A percentile compares a stretch with the other conserved stretches of the same genome.
These are phyloP conservation scores for Postia placenta DNA, from an alignment of 768 basidiomycete genomes.

Conservation along the genomic window DNA sequence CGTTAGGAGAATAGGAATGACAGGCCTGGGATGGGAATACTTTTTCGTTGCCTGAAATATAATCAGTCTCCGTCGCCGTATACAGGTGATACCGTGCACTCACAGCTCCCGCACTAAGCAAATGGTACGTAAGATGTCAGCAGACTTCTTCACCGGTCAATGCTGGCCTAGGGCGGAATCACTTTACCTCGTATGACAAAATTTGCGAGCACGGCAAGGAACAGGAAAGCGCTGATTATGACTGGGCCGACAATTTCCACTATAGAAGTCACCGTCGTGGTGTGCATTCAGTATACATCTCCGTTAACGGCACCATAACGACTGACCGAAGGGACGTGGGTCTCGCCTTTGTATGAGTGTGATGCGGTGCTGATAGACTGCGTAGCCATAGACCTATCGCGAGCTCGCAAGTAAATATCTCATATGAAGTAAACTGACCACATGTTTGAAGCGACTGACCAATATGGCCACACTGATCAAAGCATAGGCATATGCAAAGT, in stretches of 20 bases:
- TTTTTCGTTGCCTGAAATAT: conserved; percentile 25
- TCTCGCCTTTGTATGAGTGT: conserved; percentile 87
- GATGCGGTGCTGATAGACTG: conserved; percentile 80
- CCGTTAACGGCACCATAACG: background rate
- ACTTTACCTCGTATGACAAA: conserved; percentile 78
- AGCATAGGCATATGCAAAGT: conserved; percentile 82
- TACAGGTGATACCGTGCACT: conserved; percentile 16
- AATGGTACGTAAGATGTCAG: background rate
- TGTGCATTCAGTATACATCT: conserved; percentile 3
- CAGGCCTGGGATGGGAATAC: conserved; percentile 29
- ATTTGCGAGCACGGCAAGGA: conserved; percentile 83
- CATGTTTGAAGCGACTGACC: too few relatives aligned
- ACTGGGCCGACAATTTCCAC: conserved; percentile 83
- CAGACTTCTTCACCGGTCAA: background rate
- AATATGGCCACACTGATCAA: conserved; percentile 67
- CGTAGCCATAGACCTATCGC: conserved; percentile 83
- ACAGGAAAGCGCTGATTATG: conserved; percentile 74
- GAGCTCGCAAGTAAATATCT: too few relatives aligned
- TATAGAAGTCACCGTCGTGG: conserved; percentile 27
- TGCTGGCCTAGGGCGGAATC: background rate
- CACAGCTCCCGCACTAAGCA: conserved; percentile 56
- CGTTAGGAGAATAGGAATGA: conserved; percentile 9
- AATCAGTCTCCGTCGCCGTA: background rate
- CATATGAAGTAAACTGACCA: too few relatives aligned
- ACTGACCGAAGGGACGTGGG: conserved; percentile 80